phyloP scores from a whole-genome alignment of 192 early-diverging fungal genomes.

The Coemansia aciculifera region DNA sequence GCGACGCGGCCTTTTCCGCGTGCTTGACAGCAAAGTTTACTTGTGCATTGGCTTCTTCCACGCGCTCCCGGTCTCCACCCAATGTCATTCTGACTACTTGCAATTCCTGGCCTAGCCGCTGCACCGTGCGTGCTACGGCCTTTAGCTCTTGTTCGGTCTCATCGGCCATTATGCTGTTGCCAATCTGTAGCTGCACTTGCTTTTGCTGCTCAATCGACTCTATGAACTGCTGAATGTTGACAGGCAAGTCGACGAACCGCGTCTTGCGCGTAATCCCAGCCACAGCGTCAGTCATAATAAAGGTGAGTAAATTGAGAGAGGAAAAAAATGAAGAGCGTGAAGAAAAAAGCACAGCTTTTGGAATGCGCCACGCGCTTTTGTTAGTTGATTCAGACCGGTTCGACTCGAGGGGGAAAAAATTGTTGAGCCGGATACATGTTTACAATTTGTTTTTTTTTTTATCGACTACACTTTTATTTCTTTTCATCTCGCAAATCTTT shows the following conservation, averaged over 20 bases:
- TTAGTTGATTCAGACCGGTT: neutral
- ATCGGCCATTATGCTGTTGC: conserved; percentile 32
- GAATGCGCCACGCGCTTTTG: neutral
- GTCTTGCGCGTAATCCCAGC: conserved; percentile 32
- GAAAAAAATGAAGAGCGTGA: too few species aligned
- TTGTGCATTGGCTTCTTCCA: conserved; percentile 29
- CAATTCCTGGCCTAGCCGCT: conserved; percentile 30
- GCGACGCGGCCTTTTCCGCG: conserved; percentile 39
- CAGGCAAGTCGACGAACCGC: conserved; percentile 42
- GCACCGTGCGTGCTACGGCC: conserved; percentile 14
- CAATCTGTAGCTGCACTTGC: conserved; percentile 49
- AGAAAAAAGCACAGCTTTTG: too few species aligned
- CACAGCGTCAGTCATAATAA: neutral
- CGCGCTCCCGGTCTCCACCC: conserved; percentile 24
- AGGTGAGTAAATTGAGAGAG: neutral
- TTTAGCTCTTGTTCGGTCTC: conserved; percentile 32
- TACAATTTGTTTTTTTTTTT: too few species aligned
- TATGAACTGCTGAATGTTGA: conserved; percentile 28
- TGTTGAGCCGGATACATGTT: too few species aligned
- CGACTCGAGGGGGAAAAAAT: too few species aligned
- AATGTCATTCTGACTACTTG: conserved; percentile 41
- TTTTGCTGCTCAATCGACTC: conserved; percentile 37
- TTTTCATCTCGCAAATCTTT: neutral
- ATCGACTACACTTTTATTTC: neutral
- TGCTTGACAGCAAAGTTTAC: conserved; percentile 45